Percentiles rank a stretch among this genome's conserved stretches.
These are phyloP conservation scores for Alternaria brassicae DNA, from an alignment of 2,329 filamentous ascomycete genomes.

Conservation along the genomic window DNA sequence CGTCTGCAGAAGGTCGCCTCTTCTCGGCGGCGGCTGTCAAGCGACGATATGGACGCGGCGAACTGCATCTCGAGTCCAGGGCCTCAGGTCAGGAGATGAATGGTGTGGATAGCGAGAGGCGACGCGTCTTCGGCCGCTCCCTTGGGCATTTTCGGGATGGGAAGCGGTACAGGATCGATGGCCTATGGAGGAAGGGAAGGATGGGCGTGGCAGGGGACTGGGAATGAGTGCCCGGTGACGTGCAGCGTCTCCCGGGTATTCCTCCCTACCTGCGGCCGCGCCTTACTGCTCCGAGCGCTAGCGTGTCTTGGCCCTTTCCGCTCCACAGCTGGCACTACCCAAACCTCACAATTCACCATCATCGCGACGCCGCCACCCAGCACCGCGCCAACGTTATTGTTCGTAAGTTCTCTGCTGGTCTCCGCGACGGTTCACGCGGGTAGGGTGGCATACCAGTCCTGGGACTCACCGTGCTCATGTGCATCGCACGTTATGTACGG, in stretches of 20 bases:
- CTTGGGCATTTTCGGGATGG: slow-evolving; percentile 21
- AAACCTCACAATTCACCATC: slow-evolving; percentile 27
- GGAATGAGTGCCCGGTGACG: slow-evolving; percentile 41
- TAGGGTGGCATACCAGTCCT: slow-evolving; percentile 40
- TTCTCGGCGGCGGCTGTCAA: slow-evolving; percentile 13
- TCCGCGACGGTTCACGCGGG: slow-evolving; percentile 32
- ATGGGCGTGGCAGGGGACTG: slow-evolving; percentile 28
- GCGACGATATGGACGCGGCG: slow-evolving; percentile 24
- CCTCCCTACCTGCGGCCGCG: slow-evolving; percentile 29
- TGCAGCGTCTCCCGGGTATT: slow-evolving; percentile 44
- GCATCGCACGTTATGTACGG: slow-evolving; percentile 48
- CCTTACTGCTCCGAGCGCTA: slow-evolving; percentile 29
- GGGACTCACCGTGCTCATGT: slow-evolving; percentile 37
- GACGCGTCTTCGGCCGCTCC: slow-evolving; percentile 25
- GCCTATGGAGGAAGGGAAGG: slow-evolving; percentile 20
- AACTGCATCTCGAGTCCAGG: slow-evolving; percentile 28
- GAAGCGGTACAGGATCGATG: slow-evolving; percentile 26
- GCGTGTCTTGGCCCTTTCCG: slow-evolving; percentile 29
- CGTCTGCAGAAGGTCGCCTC: slow-evolving; percentile 25
- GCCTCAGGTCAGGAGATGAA: slow-evolving; percentile 7
- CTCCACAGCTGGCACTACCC: slow-evolving; percentile 23
- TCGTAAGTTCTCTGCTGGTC: slow-evolving; percentile 25
- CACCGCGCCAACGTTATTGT: slow-evolving; percentile 15
- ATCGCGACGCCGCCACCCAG: slow-evolving; percentile 22
- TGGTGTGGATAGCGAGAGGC: slow-evolving; percentile 18